phyloP scores from a whole-genome alignment of 2,329 filamentous ascomycete species.

The Fusarium sterilihyphosum region DNA sequence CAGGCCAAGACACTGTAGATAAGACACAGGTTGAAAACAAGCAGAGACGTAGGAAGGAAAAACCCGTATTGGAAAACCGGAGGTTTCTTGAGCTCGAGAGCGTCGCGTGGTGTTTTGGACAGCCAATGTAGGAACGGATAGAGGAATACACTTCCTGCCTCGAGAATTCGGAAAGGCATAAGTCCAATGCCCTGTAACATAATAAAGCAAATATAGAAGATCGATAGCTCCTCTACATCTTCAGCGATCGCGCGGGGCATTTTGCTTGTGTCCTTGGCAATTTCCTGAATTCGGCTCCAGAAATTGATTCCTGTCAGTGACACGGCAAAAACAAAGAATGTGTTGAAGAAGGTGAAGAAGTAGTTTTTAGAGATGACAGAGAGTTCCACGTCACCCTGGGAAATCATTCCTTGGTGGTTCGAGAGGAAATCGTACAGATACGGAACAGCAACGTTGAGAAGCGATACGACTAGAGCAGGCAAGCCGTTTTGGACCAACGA shows the following conservation, averaged over 20 bases:
- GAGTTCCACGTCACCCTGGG: constrained; percentile 91
- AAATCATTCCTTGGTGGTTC: constrained; percentile 93
- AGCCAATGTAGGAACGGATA: constrained; percentile 83
- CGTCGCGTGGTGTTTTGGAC: constrained; percentile 90
- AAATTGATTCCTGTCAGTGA: constrained; percentile 85
- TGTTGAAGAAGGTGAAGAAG: constrained; percentile 99
- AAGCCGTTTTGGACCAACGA: constrained; percentile 88
- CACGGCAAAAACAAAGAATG: constrained; percentile 93
- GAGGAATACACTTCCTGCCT: constrained; percentile 85
- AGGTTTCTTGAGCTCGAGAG: constrained; percentile 81
- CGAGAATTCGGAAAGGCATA: constrained; percentile 89
- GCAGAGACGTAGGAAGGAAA: constrained; percentile 89
- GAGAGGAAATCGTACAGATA: constrained; percentile 95
- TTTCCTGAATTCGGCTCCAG: constrained; percentile 75
- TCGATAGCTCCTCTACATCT: constrained; percentile 72
- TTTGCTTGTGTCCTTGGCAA: constrained; percentile 80
- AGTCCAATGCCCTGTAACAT: constrained; percentile 93
- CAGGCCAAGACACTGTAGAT: constrained; percentile 89
- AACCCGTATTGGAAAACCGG: constrained; percentile 95
- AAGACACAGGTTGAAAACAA: constrained; percentile 94
- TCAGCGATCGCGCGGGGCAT: constrained; percentile 53
- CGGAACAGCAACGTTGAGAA: constrained; percentile 89
- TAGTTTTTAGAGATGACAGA: constrained; percentile 98
- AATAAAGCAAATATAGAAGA: constrained; percentile 94
- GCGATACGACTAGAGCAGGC: constrained; percentile 84